These are phyloP conservation scores for Eucalyptus albens DNA, from an alignment of 345 rosid genomes.

Conservation along the genomic window DNA sequence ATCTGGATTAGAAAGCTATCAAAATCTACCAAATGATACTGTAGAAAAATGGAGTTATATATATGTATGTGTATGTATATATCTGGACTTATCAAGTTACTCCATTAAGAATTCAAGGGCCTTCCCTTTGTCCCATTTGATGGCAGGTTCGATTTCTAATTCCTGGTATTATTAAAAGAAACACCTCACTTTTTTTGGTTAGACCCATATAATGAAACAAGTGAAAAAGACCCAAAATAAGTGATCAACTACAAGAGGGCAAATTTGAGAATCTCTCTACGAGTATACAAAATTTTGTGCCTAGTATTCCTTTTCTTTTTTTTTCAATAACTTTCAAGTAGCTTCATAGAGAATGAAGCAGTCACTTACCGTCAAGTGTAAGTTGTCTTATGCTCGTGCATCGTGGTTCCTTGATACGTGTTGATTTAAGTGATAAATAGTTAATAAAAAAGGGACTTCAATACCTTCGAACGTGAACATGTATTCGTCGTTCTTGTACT, in stretches of 20 bases:
- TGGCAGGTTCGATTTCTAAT: conserved; percentile 73
- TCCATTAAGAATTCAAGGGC: conserved; percentile 84
- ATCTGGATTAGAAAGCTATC: not conserved
- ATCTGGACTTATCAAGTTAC: conserved; percentile 46
- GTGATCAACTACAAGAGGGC: not conserved
- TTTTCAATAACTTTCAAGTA: not conserved
- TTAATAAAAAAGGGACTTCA: not conserved
- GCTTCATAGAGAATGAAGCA: not conserved
- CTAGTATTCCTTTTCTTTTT: not conserved
- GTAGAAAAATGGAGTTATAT: not conserved
- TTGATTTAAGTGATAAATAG: not conserved
- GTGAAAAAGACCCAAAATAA: not conserved
- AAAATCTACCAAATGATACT: not conserved
- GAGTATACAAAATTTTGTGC: not conserved
- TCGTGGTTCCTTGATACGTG: not conserved
- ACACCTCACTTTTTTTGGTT: conserved; percentile 22
- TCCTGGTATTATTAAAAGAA: conserved; percentile 27
- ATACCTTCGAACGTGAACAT: not conserved
- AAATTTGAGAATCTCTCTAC: not conserved
- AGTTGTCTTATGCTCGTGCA: not conserved
- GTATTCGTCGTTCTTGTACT: not conserved
- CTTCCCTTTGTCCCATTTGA: conserved; percentile 87
- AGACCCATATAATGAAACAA: not conserved
- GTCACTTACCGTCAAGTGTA: not conserved
- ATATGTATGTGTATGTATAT: too few species aligned